Conservation (phyloP, 1,284 basidiomycete genomes). For the Pulchroboletus neoregius region DNA sequence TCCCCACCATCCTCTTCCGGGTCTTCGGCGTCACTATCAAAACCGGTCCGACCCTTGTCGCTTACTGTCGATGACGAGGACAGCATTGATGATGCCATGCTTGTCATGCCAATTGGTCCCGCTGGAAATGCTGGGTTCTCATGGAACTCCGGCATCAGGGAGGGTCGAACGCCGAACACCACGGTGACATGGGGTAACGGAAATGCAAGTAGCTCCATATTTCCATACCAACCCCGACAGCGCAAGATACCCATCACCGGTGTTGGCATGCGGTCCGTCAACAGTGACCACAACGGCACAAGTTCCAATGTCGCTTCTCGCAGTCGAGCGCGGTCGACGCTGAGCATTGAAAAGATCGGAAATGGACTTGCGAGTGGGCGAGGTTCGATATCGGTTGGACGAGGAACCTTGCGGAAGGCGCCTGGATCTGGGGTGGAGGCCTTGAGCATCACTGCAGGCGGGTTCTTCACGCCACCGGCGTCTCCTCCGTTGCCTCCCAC, state of each 20-base stretch:
- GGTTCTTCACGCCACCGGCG: conserved; percentile 65
- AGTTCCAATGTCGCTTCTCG: conserved; percentile 24
- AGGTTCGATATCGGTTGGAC: conserved; percentile 61
- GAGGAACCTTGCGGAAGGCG: conserved; percentile 59
- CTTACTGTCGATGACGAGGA: conserved; percentile 53
- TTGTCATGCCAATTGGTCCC: conserved; percentile 69
- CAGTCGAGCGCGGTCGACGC: conserved; percentile 50
- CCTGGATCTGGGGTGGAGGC: conserved; percentile 67
- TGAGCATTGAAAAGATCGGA: conserved; percentile 51
- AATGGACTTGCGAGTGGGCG: conserved; percentile 38
- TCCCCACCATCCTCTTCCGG: conserved; percentile 28
- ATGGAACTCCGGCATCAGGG: conserved; percentile 10
- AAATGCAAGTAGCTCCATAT: background rate
- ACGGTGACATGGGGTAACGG: conserved; percentile 1
- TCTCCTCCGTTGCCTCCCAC: conserved; percentile 29
- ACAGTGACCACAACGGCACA: conserved; percentile 22
- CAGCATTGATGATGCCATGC: conserved; percentile 68
- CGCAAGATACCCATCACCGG: conserved; percentile 32
- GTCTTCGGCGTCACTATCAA: conserved; percentile 29
- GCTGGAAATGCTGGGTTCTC: conserved; percentile 18
- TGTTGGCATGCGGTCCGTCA: conserved; percentile 28
- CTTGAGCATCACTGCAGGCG: conserved; percentile 63
- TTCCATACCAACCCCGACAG: conserved; percentile 41
- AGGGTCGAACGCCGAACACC: conserved; percentile 11
- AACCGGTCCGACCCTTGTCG: conserved; percentile 19